Evolutionary conservation across 169 alveolate species (phyloP).

Genomic region (Theileria orientalis): DNA sequence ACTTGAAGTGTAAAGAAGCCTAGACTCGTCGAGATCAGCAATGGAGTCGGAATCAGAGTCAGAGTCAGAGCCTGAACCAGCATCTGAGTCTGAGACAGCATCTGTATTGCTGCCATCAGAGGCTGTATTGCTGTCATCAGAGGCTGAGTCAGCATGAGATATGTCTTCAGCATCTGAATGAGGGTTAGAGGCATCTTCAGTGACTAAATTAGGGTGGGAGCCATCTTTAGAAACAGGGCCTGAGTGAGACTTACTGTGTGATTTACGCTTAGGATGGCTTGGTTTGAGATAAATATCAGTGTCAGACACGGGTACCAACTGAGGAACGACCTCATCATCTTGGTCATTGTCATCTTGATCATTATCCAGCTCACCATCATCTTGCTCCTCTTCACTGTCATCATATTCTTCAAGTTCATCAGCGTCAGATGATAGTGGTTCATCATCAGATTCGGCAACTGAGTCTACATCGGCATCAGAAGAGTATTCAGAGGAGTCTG

Average conservation of each 20-base stretch:
- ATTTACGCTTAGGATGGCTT: neutral
- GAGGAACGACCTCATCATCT: neutral
- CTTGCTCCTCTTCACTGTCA: conserved; percentile 28
- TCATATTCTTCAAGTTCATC: neutral
- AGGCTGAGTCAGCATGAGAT: too few relatives aligned
- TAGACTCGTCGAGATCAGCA: too few relatives aligned
- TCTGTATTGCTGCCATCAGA: neutral
- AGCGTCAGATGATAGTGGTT: neutral
- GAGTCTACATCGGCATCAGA: conserved; percentile 23
- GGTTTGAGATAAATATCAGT: neutral
- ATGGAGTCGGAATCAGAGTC: too few relatives aligned
- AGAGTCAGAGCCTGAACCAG: neutral
- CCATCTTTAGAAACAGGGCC: too few relatives aligned
- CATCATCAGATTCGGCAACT: neutral
- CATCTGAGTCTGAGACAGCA: neutral
- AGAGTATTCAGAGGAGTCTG: too few relatives aligned
- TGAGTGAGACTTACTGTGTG: neutral
- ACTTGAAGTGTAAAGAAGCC: too few relatives aligned
- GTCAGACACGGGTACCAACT: too few relatives aligned
- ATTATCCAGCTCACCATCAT: neutral
- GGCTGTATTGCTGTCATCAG: too few relatives aligned
- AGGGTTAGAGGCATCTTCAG: too few relatives aligned
- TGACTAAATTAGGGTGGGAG: too few relatives aligned
- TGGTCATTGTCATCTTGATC: conserved; percentile 1
- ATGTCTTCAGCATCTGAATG: too few relatives aligned